phyloP scores from a whole-genome alignment of 257 asterid genomes.

The Przewalskia tangutica region DNA sequence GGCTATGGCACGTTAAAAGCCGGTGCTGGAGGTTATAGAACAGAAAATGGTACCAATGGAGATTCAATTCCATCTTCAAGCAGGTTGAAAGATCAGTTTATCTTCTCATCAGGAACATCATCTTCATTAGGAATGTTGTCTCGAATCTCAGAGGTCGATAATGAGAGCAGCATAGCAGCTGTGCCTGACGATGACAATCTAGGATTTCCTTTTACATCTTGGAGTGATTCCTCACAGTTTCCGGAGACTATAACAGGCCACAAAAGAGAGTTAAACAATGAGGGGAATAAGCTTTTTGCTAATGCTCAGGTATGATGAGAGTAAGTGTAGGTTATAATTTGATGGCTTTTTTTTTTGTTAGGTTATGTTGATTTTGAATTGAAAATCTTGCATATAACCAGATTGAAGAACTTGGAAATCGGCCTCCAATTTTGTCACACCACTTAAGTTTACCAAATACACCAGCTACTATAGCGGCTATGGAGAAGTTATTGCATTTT shows the following conservation, averaged over 20 bases:
- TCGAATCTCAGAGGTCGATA: constrained; percentile 43
- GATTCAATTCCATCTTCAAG: constrained; percentile 22
- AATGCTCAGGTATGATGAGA: constrained; percentile 27
- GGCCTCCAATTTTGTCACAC: constrained; percentile 42
- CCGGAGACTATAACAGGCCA: constrained; percentile 23
- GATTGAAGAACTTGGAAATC: constrained; percentile 35
- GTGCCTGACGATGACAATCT: constrained; percentile 21
- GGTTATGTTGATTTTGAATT: background rate
- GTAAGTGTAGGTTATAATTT: background rate
- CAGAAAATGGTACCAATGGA: constrained; percentile 20
- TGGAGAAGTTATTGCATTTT: constrained; percentile 64
- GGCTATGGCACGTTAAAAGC: constrained; percentile 33
- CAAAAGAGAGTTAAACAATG: constrained; percentile 53
- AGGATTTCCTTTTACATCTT: constrained; percentile 37
- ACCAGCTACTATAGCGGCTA: constrained; percentile 36
- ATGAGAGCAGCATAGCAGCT: constrained; percentile 17
- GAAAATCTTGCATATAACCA: constrained; percentile 5
- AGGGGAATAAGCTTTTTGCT: constrained; percentile 20
- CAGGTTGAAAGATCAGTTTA: constrained; percentile 15
- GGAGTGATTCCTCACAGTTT: constrained; percentile 47
- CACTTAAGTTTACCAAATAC: constrained; percentile 61
- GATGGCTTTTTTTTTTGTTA: background rate
- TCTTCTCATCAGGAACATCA: constrained; percentile 23
- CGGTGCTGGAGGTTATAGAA: constrained; percentile 18
- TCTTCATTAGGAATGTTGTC: constrained; percentile 46